phyloP scores from a whole-genome alignment of 129 eudicot species.

The Flaveria trinervia region DNA sequence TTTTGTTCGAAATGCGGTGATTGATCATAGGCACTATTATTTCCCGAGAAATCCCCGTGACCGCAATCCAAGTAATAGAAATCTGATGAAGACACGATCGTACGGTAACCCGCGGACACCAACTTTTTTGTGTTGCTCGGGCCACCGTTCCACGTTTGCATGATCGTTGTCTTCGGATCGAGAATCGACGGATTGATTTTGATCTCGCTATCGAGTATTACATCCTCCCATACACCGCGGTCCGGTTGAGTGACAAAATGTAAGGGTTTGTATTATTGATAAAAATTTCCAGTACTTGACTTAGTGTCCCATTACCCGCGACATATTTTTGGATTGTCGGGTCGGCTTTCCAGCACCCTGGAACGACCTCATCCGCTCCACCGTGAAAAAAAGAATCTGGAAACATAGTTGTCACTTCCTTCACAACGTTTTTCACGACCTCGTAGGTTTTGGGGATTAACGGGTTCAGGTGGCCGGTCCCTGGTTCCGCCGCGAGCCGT shows the following conservation, averaged over 20 bases:
- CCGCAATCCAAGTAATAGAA: constrained; percentile 90
- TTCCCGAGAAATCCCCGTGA: constrained; percentile 81
- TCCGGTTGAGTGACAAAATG: constrained; percentile 61
- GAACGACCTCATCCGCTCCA: constrained; percentile 81
- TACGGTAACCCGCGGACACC: constrained; percentile 75
- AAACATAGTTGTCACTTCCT: constrained; percentile 56
- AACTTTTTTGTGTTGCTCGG: constrained; percentile 71
- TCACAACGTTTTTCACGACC: constrained; percentile 58
- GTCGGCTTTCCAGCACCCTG: constrained; percentile 86
- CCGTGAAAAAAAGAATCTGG: constrained; percentile 77
- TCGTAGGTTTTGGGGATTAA: constrained; percentile 74
- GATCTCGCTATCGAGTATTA: constrained; percentile 56
- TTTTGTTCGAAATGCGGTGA: constrained; percentile 52
- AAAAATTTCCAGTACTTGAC: constrained; percentile 70
- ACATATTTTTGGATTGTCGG: constrained; percentile 57
- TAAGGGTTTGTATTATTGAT: constrained; percentile 60
- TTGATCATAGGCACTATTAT: constrained; percentile 52
- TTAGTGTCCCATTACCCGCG: constrained; percentile 53
- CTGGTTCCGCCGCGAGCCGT: constrained; percentile 88
- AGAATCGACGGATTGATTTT: constrained; percentile 51
- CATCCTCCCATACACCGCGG: constrained; percentile 92
- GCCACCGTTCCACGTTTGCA: constrained; percentile 87
- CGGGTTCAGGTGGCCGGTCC: constrained; percentile 92
- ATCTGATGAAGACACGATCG: constrained; percentile 75
- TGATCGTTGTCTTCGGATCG: constrained; percentile 55